Base-by-base conservation (phyloP, 352 stramenopile genomes). In the Phytophthora fragariae region DNA sequence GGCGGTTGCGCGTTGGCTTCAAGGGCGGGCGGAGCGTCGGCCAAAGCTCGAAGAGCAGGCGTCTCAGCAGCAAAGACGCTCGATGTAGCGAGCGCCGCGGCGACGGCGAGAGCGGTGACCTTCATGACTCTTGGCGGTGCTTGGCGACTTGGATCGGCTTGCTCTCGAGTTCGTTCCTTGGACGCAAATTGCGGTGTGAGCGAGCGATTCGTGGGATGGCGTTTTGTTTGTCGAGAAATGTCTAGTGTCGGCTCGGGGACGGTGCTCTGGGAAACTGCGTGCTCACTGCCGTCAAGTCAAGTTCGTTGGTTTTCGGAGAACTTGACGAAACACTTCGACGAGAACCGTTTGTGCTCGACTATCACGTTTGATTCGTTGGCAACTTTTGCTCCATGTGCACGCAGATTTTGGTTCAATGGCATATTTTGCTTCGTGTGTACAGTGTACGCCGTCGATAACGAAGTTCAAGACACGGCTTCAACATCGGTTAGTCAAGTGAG, bases 141-240 rank as follows among this genome's bases (percentile, higher is more conserved):
- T 41, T 41, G 35, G 35, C 2, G 35, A 41, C 24, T 73, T 70
- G 41, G 44, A 19, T 57, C 31, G 24, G n/a, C 44, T 56, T n/a
- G 35, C 27, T 49, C 24, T 47, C 24, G 41, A 15, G 29, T 52
- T 15, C 11, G 39, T 37, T 61, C 35, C 24, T 79, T 59, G 58
- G 29, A 68, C 24, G 68, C 73, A 69, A 76, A 41, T 71, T 68
- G 58, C 54, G 59, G 57, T 80, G 50, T 80, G 73, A 62, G 24
- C 2, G 19, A 27, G 24, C 24, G 53, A 12, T 14, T 10, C 4
- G 9, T 27, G 9, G 9, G 50, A 21, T 14, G 6, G 44, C 15
- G n/a, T n/a, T 2, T 21, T 50, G 44, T 4, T 19, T 21, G 46
- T 41, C 29, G 29, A 58, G 11, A 27, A 27, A 27, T 24, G 27